Base-by-base conservation (phyloP, 2,329 filamentous ascomycete species). In the Thelonectria blattea region DNA sequence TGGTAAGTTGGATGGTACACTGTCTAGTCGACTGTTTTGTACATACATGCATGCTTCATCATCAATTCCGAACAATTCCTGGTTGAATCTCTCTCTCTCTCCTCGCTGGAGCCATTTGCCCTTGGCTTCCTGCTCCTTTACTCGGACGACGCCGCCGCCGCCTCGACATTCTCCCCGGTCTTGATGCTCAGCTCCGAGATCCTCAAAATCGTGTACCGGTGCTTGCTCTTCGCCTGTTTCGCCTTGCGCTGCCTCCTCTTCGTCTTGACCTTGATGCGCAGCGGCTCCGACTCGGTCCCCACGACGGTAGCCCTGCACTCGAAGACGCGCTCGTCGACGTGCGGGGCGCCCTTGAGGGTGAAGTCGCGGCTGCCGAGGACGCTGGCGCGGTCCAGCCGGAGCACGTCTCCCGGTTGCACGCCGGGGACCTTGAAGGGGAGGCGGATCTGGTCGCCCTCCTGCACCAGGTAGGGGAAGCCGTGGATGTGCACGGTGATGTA, bases 351-450 rank as follows among this genome's bases (percentile, higher is more conserved):
- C 76, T 93, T 91, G 65, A 98, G 82, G 5, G 94, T 97, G 78
- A 91, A 96, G 76, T 98, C 94, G 65, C 95, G 85, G 67, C 89
- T 94, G 27, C 95, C 95, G 46, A 99, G 79, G 55, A 89, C 82
- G 42, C 87, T 89, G 22, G 93, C 95, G 57, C 93, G 89, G 79
- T 97, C 94, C 59, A 99, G 84, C 7, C 93, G 91, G 61, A 99
- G 83, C 39, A 96, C 81, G 74, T 98, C 94, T 30, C 95, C 95
- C 1, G 93, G 89, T 8, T 83, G 78, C 5, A 92, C 91, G 24
- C 85, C 87, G 3, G 88, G 86, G 88, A 95, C 92, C 70, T 85
- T 85, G 80, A 93, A 93, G 6, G 91, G 91, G 53, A 95, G 86
- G 37, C 91, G 90, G 52, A 95, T 77, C 61, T 83, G 81, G 78